These are phyloP conservation scores for Paraglomus brasilianum DNA, from an alignment of 192 early-diverging fungal genomes.

Conservation along the genomic window DNA sequence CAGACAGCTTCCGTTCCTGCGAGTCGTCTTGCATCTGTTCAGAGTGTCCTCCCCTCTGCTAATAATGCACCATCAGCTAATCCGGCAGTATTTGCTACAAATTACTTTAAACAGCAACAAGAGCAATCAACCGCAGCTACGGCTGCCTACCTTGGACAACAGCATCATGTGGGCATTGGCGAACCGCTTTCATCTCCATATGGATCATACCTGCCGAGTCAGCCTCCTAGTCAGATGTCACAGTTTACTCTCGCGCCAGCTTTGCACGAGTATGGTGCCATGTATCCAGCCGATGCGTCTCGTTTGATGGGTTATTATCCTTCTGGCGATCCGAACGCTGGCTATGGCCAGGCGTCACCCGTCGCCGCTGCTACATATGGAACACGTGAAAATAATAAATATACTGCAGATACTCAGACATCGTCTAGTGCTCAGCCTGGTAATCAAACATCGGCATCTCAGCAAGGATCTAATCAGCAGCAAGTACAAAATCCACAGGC, in stretches of 20 bases:
- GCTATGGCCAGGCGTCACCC: conserved; percentile 59
- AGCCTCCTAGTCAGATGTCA: conserved; percentile 47
- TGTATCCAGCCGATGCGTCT: conserved; percentile 67
- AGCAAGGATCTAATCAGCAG: conserved; percentile 50
- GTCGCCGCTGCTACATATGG: conserved; percentile 54
- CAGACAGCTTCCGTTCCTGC: neutral
- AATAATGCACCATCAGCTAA: conserved; percentile 18
- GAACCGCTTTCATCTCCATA: conserved; percentile 53
- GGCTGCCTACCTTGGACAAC: conserved; percentile 58
- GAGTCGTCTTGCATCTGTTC: neutral
- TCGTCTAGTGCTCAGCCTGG: conserved; percentile 36
- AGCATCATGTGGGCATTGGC: conserved; percentile 46
- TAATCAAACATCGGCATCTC: conserved; percentile 35
- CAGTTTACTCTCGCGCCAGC: conserved; percentile 55
- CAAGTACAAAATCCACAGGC: conserved; percentile 46
- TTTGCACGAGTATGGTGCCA: conserved; percentile 54
- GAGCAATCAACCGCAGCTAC: conserved; percentile 26
- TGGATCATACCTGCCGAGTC: conserved; percentile 51
- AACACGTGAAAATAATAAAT: conserved; percentile 50
- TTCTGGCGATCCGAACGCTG: conserved; percentile 43
- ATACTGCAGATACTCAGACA: conserved; percentile 42
- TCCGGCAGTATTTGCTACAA: conserved; percentile 1
- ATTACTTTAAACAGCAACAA: conserved; percentile 30
- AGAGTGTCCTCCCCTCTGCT: conserved; percentile 3
- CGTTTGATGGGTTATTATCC: conserved; percentile 55